Percentiles rank a stretch among this genome's conserved stretches.
Conservation (phyloP, 257 asterid genomes). For the Scutellaria minor region DNA sequence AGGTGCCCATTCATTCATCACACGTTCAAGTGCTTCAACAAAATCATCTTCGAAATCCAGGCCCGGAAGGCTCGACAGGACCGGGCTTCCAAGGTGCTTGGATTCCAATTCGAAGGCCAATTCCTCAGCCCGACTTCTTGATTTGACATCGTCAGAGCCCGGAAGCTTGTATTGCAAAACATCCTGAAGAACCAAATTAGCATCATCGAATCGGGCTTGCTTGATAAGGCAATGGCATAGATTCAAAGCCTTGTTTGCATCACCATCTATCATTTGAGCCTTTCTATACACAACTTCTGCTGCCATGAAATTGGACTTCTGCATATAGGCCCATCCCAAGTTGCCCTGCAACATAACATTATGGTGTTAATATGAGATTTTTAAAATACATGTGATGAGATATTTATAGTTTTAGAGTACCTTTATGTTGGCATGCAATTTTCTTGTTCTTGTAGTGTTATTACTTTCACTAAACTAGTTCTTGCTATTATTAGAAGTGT, state of each 20-base stretch:
- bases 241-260: conserved; percentile 83
- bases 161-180: conserved; percentile 56
- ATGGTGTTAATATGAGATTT: not conserved
- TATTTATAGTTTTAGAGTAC: too few relatives aligned
- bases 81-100: conserved; percentile 30
- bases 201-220: conserved; percentile 67
- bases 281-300: conserved; percentile 84
- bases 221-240: conserved; percentile 70
- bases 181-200: conserved; percentile 57
- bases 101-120: conserved; percentile 47
- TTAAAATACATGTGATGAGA: too few relatives aligned
- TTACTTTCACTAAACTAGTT: too few relatives aligned
- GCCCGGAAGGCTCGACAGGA: conserved; percentile 32
- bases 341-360: conserved; percentile 56
- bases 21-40: conserved; percentile 55
- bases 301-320: conserved; percentile 65
- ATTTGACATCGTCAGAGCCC: conserved; percentile 63
- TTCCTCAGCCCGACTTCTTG: conserved; percentile 65
- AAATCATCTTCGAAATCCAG: conserved; percentile 60
- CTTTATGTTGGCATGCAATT: too few relatives aligned
- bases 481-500: too few relatives aligned
- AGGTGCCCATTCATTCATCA: conserved; percentile 65
- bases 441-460: too few relatives aligned
- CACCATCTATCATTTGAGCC: conserved; percentile 89
- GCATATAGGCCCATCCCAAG: conserved; percentile 93